Base-by-base conservation (phyloP, 371 early-diverging fungal species). In the Lichtheimia ornata region DNA sequence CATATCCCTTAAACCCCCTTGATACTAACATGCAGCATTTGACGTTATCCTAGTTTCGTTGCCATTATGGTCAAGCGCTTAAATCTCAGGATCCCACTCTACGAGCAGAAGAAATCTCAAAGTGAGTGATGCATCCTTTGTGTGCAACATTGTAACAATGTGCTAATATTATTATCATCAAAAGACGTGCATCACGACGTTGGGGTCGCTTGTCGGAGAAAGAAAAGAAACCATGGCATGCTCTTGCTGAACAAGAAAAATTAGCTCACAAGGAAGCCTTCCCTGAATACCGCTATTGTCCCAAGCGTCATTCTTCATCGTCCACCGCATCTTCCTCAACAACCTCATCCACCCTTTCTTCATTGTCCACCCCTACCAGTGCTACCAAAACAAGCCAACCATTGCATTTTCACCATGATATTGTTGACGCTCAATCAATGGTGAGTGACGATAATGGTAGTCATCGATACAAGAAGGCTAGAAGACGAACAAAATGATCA, bases 161-260 rank as follows among this genome's bases (percentile, higher is more conserved):
- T 47, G 47, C 47, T 22, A 47, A 47, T 18, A 47, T 9, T 9
- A 22, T n/a, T 17, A 22, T 47, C 17, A 28, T 57, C 45, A 43
- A 42, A 49, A 76, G 77, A 53, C 77, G 73, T 50, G 77, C 77
- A 28, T 76, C 77, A 22, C 63, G 67, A 24, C 67, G 73, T 18
- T 76, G 77, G 77, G 63, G 71, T 27, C 58, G 56, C 22, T 56
- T 76, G 45, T 59, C 77, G 22, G 77, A 76, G 45, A 62, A 62
- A 25, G 74, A 76, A 69, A 76, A 76, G 58, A 74, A 70, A 42
- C 77, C 77, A 28, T 77, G 77, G 77, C 71, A 76, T 63, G 68
- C 63, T 49, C 55, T 76, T 22, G 77, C 77, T 12, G 77, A 76
- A 60, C 73, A 76, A 54, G 73, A 73, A 59, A 76, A 73, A 52